A percentile compares a stretch with the other conserved stretches of the same genome.
Evolutionary conservation across 163 green algal genomes (phyloP).

Genomic region (Trebouxiophyceae sp.): DNA sequence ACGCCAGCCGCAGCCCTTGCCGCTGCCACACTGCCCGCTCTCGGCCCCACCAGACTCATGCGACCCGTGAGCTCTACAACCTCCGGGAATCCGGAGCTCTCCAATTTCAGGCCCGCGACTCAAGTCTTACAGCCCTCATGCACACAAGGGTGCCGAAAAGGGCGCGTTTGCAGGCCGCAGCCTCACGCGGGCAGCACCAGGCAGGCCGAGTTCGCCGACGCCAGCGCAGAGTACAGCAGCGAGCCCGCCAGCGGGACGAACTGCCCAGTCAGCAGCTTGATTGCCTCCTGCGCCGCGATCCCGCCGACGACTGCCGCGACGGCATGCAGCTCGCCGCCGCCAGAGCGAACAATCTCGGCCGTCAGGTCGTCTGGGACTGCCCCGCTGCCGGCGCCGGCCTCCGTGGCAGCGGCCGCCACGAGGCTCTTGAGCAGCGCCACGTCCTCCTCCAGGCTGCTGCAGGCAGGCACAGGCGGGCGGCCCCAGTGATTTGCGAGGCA

Average conservation of each 20-base stretch:
- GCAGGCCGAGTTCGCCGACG: constrained; percentile 37
- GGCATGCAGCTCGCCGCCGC: constrained; percentile 75
- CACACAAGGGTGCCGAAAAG: no score
- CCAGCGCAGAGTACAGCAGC: constrained; percentile 87
- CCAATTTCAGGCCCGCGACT: no score
- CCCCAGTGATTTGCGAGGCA: no score
- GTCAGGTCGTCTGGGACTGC: constrained; percentile 55
- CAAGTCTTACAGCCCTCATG: no score
- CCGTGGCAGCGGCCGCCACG: constrained; percentile 30
- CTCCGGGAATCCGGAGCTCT: no score
- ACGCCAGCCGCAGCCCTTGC: no score
- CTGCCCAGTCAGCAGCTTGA: constrained; percentile 93
- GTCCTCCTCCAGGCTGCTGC: constrained; percentile 60
- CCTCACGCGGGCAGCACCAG: no score
- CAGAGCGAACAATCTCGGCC: constrained; percentile 58
- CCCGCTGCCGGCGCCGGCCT: constrained; percentile 22
- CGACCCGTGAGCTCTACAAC: no score
- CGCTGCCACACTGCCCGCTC: no score
- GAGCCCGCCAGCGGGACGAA: constrained; percentile 82
- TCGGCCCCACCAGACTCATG: no score
- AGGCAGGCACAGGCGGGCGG: neutral
- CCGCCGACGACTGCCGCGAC: constrained; percentile 84
- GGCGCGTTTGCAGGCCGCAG: no score
- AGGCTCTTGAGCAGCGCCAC: constrained; percentile 47
- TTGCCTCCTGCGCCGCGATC: constrained; percentile 88